Conservation (phyloP, 441 rosid genomes). For the Adansonia madagascariensis region DNA sequence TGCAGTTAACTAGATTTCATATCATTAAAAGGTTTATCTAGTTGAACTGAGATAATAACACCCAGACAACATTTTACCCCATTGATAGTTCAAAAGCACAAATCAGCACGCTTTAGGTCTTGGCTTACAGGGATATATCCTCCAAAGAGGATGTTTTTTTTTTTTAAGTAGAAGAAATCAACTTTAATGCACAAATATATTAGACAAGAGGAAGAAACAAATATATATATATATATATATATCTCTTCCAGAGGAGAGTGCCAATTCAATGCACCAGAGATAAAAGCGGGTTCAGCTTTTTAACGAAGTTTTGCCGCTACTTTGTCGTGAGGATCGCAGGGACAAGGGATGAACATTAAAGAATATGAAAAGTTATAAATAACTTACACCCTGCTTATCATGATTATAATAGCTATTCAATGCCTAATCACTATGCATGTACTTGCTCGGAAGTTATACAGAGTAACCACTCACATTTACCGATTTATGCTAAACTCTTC, state of each 20-base stretch:
- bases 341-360: not conserved
- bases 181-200: not conserved
- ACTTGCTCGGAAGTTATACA: not conserved
- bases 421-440: not conserved
- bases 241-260: not conserved
- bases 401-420: not conserved
- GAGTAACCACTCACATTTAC: not conserved
- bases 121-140: not conserved
- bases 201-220: not conserved
- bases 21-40: constrained; percentile 2
- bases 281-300: not conserved
- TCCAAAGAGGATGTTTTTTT: not conserved
- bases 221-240: not conserved
- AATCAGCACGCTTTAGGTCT: not conserved
- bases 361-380: not conserved
- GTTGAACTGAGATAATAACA: not conserved
- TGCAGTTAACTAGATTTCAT: constrained; percentile 3
- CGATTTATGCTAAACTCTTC: not conserved
- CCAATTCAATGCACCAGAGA: not conserved
- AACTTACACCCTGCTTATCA: too few species aligned
- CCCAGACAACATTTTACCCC: not conserved
- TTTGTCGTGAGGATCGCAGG: not conserved
- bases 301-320: not conserved
- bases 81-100: constrained; percentile 9
- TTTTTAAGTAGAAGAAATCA: not conserved